phyloP scores from a whole-genome alignment of 441 rosid species.

The Erysimum cheiri region DNA sequence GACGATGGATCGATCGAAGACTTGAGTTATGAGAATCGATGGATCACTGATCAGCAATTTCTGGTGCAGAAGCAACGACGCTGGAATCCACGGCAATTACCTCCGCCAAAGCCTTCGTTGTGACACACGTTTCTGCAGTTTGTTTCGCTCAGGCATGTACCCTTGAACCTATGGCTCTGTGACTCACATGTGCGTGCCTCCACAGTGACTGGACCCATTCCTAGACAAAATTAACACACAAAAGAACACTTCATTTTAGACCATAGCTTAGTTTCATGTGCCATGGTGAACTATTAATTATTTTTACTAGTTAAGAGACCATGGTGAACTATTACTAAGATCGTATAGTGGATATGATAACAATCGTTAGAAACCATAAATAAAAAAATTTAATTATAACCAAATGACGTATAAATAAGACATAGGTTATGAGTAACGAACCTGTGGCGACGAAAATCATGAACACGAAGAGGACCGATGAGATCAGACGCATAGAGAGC shows the following conservation, averaged over 20 bases:
- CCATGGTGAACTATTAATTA: too few relatives aligned
- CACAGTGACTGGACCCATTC: slow-evolving; percentile 42
- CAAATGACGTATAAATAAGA: neutral
- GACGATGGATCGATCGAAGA: neutral
- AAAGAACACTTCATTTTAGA: neutral
- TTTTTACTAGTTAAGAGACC: neutral
- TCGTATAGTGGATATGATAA: neutral
- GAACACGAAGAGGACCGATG: slow-evolving; percentile 35
- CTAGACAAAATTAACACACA: neutral
- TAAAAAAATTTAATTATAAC: neutral
- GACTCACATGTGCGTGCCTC: slow-evolving; percentile 51
- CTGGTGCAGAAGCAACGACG: slow-evolving; percentile 54
- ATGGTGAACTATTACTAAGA: neutral
- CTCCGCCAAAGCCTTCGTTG: slow-evolving; percentile 47
- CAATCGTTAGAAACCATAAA: neutral
- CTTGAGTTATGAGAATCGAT: neutral
- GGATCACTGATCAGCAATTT: slow-evolving; percentile 24
- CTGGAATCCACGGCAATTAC: slow-evolving; percentile 43
- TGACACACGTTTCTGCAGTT: slow-evolving; percentile 49
- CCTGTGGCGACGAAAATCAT: slow-evolving; percentile 44
- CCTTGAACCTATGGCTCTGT: slow-evolving; percentile 47
- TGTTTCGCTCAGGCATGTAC: slow-evolving; percentile 32
- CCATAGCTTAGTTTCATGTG: slow-evolving; percentile 14
- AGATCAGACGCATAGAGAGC: slow-evolving; percentile 39
- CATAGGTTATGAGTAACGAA: slow-evolving; percentile 13